Evolutionary conservation across 768 basidiomycete genomes (phyloP).

Genomic region (Suillus decipiens): DNA sequence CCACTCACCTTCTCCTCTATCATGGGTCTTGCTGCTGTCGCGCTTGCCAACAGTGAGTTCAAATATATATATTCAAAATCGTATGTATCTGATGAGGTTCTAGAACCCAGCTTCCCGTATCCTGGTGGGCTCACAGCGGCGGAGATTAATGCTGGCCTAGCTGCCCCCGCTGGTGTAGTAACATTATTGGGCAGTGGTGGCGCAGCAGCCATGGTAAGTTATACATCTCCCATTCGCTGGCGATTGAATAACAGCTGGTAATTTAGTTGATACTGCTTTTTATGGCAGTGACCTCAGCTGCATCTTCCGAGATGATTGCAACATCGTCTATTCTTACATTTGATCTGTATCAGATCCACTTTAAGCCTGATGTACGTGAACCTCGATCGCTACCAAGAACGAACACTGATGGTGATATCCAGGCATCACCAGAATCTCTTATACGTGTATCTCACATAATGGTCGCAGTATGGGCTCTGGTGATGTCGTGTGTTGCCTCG

Average conservation of each 20-base stretch:
- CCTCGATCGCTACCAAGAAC: neutral
- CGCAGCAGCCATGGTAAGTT: constrained; percentile 35
- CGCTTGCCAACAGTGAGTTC: constrained; percentile 21
- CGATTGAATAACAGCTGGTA: neutral
- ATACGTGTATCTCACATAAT: constrained; percentile 28
- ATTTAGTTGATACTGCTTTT: constrained; percentile 34
- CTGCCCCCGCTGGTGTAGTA: constrained; percentile 35
- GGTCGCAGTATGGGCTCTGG: constrained; percentile 25
- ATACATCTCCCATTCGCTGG: neutral
- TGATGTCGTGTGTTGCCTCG: constrained; percentile 28
- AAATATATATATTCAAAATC: neutral
- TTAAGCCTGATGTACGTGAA: constrained; percentile 22
- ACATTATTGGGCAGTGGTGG: constrained; percentile 38
- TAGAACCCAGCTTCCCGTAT: constrained; percentile 45
- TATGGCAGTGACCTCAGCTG: constrained; percentile 38
- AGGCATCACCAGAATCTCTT: constrained; percentile 23
- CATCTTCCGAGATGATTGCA: constrained; percentile 38
- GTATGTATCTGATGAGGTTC: neutral
- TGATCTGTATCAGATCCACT: constrained; percentile 36
- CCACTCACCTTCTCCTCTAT: constrained; percentile 40
- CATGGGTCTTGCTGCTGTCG: constrained; percentile 37
- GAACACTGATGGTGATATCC: neutral
- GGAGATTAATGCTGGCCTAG: constrained; percentile 37
- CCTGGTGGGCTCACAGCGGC: constrained; percentile 24
- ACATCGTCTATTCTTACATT: constrained; percentile 38